phyloP scores from a whole-genome alignment of 2,329 filamentous ascomycete species.

The Calonectria pauciramosa region DNA sequence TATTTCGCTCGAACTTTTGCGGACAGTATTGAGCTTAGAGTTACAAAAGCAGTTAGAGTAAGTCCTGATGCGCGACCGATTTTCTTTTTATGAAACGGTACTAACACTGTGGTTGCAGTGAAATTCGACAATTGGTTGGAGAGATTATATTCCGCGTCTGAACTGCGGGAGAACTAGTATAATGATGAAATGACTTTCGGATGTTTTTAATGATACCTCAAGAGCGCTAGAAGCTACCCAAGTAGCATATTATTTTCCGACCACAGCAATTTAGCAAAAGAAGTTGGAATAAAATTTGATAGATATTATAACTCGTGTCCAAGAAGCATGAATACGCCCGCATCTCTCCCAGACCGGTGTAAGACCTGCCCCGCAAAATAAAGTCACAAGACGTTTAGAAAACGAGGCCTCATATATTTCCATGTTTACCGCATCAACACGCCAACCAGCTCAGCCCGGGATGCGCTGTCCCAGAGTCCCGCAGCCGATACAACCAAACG shows the following conservation, averaged over 20 bases:
- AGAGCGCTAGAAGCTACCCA: neutral
- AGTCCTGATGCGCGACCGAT: neutral
- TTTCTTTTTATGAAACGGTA: neutral
- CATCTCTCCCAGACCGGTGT: neutral
- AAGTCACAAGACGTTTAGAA: neutral
- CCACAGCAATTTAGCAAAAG: no score
- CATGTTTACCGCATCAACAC: neutral
- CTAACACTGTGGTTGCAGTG: slow-evolving; percentile 3
- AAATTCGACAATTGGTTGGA: slow-evolving; percentile 12
- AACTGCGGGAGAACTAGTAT: neutral
- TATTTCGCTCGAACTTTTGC: slow-evolving; percentile 26
- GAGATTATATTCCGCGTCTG: slow-evolving; percentile 13
- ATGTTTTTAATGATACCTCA: neutral
- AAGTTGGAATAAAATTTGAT: neutral
- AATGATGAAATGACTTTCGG: neutral
- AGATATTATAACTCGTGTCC: neutral
- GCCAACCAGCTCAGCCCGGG: neutral
- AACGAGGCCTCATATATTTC: neutral
- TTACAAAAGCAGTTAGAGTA: slow-evolving; percentile 29
- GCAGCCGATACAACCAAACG: neutral
- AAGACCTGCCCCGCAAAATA: neutral
- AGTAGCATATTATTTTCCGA: neutral
- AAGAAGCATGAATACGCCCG: neutral
- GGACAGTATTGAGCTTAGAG: slow-evolving; percentile 24
- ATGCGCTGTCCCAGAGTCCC: neutral